Base-by-base conservation (phyloP, 2,329 filamentous ascomycete genomes). In the Scedosporium aurantiacum region DNA sequence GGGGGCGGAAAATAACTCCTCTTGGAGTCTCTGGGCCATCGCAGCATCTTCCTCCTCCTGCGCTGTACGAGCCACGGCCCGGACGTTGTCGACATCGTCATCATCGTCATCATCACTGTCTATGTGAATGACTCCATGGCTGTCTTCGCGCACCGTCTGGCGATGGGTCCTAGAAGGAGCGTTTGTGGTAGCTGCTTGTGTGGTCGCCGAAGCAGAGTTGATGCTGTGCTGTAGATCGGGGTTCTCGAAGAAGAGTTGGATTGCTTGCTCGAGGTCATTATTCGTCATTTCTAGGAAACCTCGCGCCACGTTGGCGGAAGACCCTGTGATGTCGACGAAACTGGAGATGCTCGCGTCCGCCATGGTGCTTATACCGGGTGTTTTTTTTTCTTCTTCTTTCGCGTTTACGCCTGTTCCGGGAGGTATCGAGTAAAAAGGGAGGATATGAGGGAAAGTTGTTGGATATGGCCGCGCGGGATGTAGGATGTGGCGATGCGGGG, bases 171-270 rank as follows among this genome's bases (percentile, higher is more conserved):
- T 50, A 6, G 40, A 66, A 62, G 61, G 65, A 63, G 65, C 66
- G 56, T 14, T 23, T 23, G 72, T 62, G 8, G 71, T 67, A 28
- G 74, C 64, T 47, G 74, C 8, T 54, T 59, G 67, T n/a, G 74
- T 65, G 61, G 67, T 66, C 18, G 74, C 64, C 21, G 72, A 67
- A 10, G 74, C 66, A 14, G 77, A 70, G 58, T 74, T 70, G 63
- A 82, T 72, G 62, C 74, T 75, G 52, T 75, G 75, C 66, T 80
- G 84, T 64, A 87, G 83, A 57, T 93, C 91, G 52, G 89, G 90
- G 71, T 89, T 94, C 70, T 95, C 91, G 73, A 91, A 97, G 76
- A 86, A 99, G 12, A 97, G 85, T 69, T 90, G 85, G 68, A 97
- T 87, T 27, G 94, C 94, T 69, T 93, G 88, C 73, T 91, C 86